phyloP scores from a whole-genome alignment of 176 grass and related monocot genomes.

The Aechmea fasciata region DNA sequence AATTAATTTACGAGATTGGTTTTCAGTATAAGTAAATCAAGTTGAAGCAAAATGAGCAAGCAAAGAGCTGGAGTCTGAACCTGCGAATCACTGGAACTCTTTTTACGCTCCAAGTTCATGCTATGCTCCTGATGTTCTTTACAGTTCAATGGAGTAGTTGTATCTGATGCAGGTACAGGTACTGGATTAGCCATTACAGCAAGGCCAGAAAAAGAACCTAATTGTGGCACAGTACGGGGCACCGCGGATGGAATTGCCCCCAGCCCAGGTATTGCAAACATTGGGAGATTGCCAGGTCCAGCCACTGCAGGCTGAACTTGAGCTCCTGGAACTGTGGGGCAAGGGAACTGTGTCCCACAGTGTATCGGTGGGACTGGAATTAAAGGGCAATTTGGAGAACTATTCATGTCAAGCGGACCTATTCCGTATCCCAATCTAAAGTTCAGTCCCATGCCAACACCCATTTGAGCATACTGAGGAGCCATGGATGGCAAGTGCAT shows the following conservation, averaged over 20 bases:
- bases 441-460: constrained; percentile 29
- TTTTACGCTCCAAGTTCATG: constrained; percentile 27
- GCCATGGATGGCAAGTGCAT: constrained; percentile 30
- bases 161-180: constrained; percentile 26
- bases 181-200: constrained; percentile 24
- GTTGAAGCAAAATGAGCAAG: constrained; percentile 1
- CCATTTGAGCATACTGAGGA: constrained; percentile 33
- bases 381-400: constrained; percentile 4
- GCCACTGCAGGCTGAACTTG: constrained; percentile 27
- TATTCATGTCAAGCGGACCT: constrained; percentile 43
- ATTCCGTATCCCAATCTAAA: constrained; percentile 31
- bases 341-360: constrained; percentile 1
- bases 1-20: constrained; percentile 10
- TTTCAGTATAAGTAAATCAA: background rate
- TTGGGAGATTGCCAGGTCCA: constrained; percentile 8
- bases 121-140: constrained; percentile 25
- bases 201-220: constrained; percentile 24
- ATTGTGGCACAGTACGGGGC: constrained; percentile 6
- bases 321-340: background rate
- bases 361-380: constrained; percentile 33
- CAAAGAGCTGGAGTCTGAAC: constrained; percentile 17
- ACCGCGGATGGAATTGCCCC: constrained; percentile 14
- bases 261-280: constrained; percentile 32
- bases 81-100: constrained; percentile 18
- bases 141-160: constrained; percentile 14